Evolutionary conservation across 2,329 filamentous ascomycete genomes (phyloP).

Genomic region (Claviceps sp.): DNA sequence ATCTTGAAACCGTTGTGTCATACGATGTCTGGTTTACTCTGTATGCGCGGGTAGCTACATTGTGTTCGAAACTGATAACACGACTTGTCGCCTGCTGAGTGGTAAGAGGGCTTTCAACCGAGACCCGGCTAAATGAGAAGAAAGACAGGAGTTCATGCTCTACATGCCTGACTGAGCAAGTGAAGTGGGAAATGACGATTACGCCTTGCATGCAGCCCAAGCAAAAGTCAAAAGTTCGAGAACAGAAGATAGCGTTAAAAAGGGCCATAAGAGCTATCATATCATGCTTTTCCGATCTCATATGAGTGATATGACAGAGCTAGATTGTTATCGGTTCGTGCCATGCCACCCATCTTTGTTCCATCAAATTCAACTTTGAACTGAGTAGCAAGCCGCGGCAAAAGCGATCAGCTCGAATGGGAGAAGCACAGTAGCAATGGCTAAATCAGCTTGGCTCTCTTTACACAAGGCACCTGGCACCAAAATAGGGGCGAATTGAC

Average conservation of each 20-base stretch:
- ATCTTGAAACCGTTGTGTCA: constrained; percentile 2
- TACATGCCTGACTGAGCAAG: not conserved
- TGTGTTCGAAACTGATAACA: constrained; percentile 16
- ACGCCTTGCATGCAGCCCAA: not conserved
- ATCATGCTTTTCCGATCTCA: not conserved
- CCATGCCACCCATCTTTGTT: constrained; percentile 18
- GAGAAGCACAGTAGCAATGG: constrained; percentile 41
- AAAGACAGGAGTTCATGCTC: not conserved
- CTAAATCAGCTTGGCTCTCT: constrained; percentile 40
- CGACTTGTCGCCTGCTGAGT: not conserved
- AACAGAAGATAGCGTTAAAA: not conserved
- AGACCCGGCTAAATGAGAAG: not conserved
- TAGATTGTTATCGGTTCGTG: constrained; percentile 20
- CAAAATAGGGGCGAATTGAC: constrained; percentile 39
- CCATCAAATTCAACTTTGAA: constrained; percentile 31
- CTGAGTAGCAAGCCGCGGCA: constrained; percentile 30
- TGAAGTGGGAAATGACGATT: not conserved
- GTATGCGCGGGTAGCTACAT: not conserved
- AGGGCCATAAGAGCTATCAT: no score
- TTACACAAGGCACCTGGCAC: constrained; percentile 38
- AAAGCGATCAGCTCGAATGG: constrained; percentile 40
- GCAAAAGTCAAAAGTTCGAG: not conserved
- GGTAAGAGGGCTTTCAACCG: not conserved
- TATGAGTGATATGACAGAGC: constrained; percentile 11
- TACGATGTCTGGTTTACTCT: not conserved